A percentile compares a stretch with the other conserved stretches of the same genome.
Evolutionary conservation across 78 protist genomes (phyloP).

Genomic region (Guillardia theta): DNA sequence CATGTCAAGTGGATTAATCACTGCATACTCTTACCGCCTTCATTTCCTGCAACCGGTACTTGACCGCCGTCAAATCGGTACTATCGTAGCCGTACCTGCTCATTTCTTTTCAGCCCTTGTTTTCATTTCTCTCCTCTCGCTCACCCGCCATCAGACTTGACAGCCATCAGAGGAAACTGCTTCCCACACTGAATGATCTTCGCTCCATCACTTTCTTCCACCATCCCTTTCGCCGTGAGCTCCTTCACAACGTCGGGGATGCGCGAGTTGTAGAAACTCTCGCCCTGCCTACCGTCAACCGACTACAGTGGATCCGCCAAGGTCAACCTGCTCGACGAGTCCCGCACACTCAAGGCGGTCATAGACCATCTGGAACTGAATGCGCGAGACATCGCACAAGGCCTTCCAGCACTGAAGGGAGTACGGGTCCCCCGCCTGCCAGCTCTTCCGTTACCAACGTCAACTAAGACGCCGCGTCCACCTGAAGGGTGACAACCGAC

Average conservation of each 20-base stretch:
- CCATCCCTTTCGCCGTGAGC: not conserved
- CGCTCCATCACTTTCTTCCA: not conserved
- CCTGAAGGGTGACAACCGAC: conserved; percentile 69
- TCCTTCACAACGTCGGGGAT: not conserved
- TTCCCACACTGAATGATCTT: not conserved
- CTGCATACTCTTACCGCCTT: no score
- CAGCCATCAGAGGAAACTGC: not conserved
- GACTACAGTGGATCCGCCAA: no score
- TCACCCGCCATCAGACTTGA: conserved; percentile 87
- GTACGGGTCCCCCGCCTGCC: not conserved
- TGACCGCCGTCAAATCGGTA: conserved; percentile 84
- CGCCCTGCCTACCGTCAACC: no score
- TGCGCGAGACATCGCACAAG: not conserved
- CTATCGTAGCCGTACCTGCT: conserved; percentile 85
- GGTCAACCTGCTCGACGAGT: not conserved
- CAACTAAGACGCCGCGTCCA: no score
- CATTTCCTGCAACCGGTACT: conserved; percentile 35
- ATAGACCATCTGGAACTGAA: conserved; percentile 1
- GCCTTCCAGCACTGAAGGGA: not conserved
- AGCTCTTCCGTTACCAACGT: no score
- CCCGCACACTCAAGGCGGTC: not conserved
- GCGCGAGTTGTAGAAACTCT: conserved; percentile 11
- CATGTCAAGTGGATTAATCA: no score
- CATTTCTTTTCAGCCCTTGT: no score
- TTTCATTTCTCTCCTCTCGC: no score